Evolutionary conservation across 176 grass and related monocot species (phyloP), one percentile per base, ranked within the genome.

Genomic region (Alopecurus myosuroides): DNA sequence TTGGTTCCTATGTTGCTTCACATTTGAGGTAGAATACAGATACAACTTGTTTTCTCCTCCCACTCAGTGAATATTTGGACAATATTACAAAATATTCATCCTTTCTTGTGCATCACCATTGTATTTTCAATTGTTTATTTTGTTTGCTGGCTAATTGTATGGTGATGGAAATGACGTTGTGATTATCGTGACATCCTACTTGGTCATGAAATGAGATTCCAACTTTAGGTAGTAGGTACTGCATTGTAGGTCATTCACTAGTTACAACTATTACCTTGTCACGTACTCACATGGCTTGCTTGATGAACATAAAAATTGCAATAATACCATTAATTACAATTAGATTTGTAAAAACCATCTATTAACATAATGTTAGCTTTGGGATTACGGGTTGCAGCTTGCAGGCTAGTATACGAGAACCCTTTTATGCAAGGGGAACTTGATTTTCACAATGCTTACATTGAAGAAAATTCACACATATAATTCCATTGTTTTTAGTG

Each of bases 121-220:
- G 45, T 65, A 79, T 64, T 55, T 66, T 11, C 7, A 31, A 37
- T 68, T 55, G 18, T 18, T 86, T 77, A 29, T 45, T 76, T 69
- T 83, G 17, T 35, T 78, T 78, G 22, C 17, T 13, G 17, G 56
- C 42, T 78, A 55, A 49, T 77, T 26, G 2, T 82, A 19, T 41
- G 25, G 37, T 79, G 66, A 17, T 84, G 34, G 40, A 88, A 73
- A 78, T 49, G n/a, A 73, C 40, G 35, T 34, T n/a, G 20, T 25
- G 78, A 67, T 81, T 81, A 67, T 51, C 25, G 67, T 68, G 42
- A 81, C 30, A 33, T 81, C 41, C 18, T 36, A 19, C 26, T 25
- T 63, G 57, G 35, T 79, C 77, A 79, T 79, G 52, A 63, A 44
- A 41, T 63, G 44, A 23, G 37, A 45, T 25, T 58, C 76, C 17